phyloP scores from a whole-genome alignment of 148 eudicot species.

The Rhododendron williamsianum region DNA sequence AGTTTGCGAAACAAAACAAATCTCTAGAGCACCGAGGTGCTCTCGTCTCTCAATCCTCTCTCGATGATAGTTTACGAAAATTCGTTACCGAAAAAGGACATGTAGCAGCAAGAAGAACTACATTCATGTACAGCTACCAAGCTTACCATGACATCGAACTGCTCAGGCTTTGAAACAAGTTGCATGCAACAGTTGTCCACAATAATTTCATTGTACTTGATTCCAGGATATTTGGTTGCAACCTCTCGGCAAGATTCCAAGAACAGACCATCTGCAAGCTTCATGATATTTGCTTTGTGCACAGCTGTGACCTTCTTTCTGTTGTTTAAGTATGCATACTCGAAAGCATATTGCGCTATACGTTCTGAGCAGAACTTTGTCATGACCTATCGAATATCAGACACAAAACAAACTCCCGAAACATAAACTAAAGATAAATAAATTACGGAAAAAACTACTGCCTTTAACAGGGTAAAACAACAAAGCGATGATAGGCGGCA shows the following conservation, averaged over 20 bases:
- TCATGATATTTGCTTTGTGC: slow-evolving; percentile 45
- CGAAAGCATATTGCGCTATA: slow-evolving; percentile 39
- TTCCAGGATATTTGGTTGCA: slow-evolving; percentile 35
- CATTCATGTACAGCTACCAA: background rate
- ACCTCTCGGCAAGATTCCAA: slow-evolving; percentile 42
- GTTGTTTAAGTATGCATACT: slow-evolving; percentile 39
- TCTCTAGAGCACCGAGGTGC: background rate
- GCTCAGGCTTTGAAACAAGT: slow-evolving; percentile 44
- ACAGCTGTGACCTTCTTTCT: slow-evolving; percentile 47
- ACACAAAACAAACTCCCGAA: slow-evolving; percentile 13
- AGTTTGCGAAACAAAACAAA: background rate
- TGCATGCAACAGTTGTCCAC: slow-evolving; percentile 51
- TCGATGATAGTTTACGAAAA: background rate
- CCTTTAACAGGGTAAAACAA: background rate
- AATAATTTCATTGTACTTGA: slow-evolving; percentile 38
- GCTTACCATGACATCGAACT: slow-evolving; percentile 46
- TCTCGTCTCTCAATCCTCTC: background rate
- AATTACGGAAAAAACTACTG: background rate
- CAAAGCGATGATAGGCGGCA: background rate
- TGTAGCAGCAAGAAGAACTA: background rate
- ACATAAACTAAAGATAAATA: background rate
- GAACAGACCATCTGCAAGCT: slow-evolving; percentile 50
- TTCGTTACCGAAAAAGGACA: background rate
- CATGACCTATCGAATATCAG: slow-evolving; percentile 30
- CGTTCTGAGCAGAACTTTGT: slow-evolving; percentile 46